Conservation (phyloP, 2,329 filamentous ascomycete genomes). For the Xylaria hypoxylon region DNA sequence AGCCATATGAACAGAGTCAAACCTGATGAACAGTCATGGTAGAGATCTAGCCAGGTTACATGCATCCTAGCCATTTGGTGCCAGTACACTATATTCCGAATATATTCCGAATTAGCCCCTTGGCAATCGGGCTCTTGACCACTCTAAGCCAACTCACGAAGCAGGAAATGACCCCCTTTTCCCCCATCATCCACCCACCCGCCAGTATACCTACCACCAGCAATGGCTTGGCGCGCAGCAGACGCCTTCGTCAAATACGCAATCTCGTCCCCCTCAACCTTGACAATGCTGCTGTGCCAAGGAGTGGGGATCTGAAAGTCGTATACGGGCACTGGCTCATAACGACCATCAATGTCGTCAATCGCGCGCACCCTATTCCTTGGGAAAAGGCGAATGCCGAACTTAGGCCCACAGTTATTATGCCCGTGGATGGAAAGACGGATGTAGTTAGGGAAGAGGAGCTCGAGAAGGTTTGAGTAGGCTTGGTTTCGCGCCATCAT, state of each 20-base stretch:
- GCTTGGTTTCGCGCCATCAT: slow-evolving; percentile 59
- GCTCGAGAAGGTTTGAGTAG: slow-evolving; percentile 61
- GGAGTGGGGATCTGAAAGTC: slow-evolving; percentile 55
- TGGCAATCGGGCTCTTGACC: too few species aligned
- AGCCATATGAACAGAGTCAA: too few species aligned
- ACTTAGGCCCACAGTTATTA: slow-evolving; percentile 56
- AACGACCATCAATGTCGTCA: slow-evolving; percentile 34
- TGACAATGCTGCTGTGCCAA: slow-evolving; percentile 57
- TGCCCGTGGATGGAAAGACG: slow-evolving; percentile 62
- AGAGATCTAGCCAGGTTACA: too few species aligned
- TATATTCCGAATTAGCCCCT: too few species aligned
- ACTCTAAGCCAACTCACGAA: neutral
- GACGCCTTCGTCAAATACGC: slow-evolving; percentile 40
- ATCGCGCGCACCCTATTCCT: slow-evolving; percentile 47
- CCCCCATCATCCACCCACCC: slow-evolving; percentile 19
- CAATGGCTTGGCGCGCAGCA: slow-evolving; percentile 38
- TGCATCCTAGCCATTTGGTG: too few species aligned
- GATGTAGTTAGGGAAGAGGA: slow-evolving; percentile 58
- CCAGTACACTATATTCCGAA: too few species aligned
- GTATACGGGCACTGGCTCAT: slow-evolving; percentile 26
- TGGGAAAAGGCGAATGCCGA: slow-evolving; percentile 55
- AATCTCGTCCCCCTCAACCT: slow-evolving; percentile 34
- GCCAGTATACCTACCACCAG: slow-evolving; percentile 34
- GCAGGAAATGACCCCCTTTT: slow-evolving; percentile 12
- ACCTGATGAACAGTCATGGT: too few species aligned